Evolutionary conservation across 2,329 filamentous ascomycete species (phyloP).

Genomic region (Cytospora paraplurivora): DNA sequence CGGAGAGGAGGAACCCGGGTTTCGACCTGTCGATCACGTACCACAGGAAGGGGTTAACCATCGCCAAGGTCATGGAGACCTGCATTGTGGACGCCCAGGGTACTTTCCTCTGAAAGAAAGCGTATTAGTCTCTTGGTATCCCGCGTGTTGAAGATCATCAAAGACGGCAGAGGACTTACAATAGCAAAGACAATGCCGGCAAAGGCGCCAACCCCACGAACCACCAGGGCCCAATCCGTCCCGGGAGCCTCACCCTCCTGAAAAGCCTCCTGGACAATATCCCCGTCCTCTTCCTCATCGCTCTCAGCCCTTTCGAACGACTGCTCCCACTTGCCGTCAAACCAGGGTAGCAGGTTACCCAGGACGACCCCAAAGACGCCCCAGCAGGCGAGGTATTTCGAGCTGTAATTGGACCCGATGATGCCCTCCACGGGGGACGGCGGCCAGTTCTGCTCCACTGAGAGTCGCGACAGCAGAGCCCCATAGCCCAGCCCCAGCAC

Average conservation of each 20-base stretch:
- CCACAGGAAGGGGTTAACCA: slow-evolving; percentile 93
- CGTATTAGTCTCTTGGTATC: background rate
- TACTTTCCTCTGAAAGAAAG: slow-evolving; percentile 68
- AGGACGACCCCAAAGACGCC: slow-evolving; percentile 75
- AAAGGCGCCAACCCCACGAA: slow-evolving; percentile 62
- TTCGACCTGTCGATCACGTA: slow-evolving; percentile 91
- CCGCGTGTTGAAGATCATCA: slow-evolving; percentile 6
- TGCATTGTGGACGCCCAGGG: slow-evolving; percentile 96
- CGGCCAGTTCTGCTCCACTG: slow-evolving; percentile 66
- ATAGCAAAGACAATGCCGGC: slow-evolving; percentile 69
- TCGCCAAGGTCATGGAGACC: slow-evolving; percentile 81
- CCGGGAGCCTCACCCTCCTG: slow-evolving; percentile 42
- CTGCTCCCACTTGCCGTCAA: slow-evolving; percentile 75
- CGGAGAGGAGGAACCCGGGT: slow-evolving; percentile 79
- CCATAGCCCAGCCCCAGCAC: slow-evolving; percentile 82
- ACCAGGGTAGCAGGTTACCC: slow-evolving; percentile 79
- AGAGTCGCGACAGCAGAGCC: slow-evolving; percentile 76
- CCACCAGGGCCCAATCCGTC: slow-evolving; percentile 72
- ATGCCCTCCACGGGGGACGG: slow-evolving; percentile 59
- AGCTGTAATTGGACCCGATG: slow-evolving; percentile 49
- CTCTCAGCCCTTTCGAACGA: slow-evolving; percentile 40
- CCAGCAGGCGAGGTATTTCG: slow-evolving; percentile 79
- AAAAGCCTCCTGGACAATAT: too few species aligned
- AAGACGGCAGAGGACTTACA: slow-evolving; percentile 56
- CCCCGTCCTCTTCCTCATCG: slow-evolving; percentile 39